Percentiles rank a stretch among this genome's conserved stretches.
These are phyloP conservation scores for Fusarium caatingaense DNA, from an alignment of 2,329 filamentous ascomycete species.

Conservation along the genomic window DNA sequence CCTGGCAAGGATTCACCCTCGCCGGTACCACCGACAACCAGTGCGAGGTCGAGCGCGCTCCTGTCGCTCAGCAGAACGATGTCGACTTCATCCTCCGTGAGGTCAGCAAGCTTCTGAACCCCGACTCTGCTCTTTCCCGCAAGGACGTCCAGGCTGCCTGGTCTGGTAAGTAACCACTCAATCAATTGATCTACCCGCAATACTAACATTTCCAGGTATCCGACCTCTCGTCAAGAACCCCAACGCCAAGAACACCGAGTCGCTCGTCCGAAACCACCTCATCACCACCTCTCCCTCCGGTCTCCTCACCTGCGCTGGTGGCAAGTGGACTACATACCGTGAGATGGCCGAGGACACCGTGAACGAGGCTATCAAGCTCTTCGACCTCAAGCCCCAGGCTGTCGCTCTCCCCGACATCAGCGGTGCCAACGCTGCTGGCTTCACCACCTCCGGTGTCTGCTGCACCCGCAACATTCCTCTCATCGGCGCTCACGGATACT, in stretches of 20 bases:
- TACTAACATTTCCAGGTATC: slow-evolving; percentile 60
- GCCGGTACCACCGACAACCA: slow-evolving; percentile 85
- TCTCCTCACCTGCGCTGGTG: slow-evolving; percentile 82
- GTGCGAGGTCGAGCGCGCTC: slow-evolving; percentile 74
- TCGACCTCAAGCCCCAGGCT: slow-evolving; percentile 66
- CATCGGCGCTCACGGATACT: slow-evolving; percentile 79
- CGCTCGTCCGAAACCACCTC: slow-evolving; percentile 84
- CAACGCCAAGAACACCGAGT: slow-evolving; percentile 83
- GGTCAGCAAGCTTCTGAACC: slow-evolving; percentile 79
- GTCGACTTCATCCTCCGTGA: slow-evolving; percentile 86
- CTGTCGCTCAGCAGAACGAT: slow-evolving; percentile 78
- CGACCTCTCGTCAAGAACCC: slow-evolving; percentile 84
- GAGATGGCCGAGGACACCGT: slow-evolving; percentile 91
- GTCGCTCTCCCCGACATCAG: slow-evolving; percentile 71
- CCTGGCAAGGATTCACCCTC: slow-evolving; percentile 88
- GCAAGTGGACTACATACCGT: slow-evolving; percentile 90
- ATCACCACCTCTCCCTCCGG: slow-evolving; percentile 80
- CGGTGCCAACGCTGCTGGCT: slow-evolving; percentile 64
- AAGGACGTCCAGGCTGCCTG: slow-evolving; percentile 83
- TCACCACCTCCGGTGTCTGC: slow-evolving; percentile 74
- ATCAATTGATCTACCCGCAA: accelerated
- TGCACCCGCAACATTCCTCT: slow-evolving; percentile 80
- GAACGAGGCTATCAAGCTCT: slow-evolving; percentile 78
- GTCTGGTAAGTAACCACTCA: slow-evolving; percentile 67
- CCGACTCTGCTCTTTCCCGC: slow-evolving; percentile 79